Base-by-base conservation (phyloP, 2,329 filamentous ascomycete genomes). In the Pseudocercospora cruenta region DNA sequence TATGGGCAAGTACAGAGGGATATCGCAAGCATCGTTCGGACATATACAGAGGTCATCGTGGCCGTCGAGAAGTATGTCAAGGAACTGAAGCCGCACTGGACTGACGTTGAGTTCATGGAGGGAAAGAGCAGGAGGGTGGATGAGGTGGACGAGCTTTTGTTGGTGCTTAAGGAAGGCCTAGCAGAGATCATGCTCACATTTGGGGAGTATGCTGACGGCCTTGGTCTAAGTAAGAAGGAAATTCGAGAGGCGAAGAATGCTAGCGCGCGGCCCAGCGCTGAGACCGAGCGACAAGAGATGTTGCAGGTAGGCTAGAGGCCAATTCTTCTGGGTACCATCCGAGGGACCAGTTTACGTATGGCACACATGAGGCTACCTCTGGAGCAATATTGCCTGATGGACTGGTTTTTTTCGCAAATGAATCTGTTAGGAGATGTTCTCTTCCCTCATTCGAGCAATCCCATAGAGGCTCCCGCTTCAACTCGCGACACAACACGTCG, bases 1-100 rank as follows among this genome's bases (percentile, higher is more conserved):
- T 95, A 89, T 75, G 94, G 94, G 14, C 91, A 92, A 71, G 94
- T 96, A n/a, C 90, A 96, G 70, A 85, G 88, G 51, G 91, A 95
- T 69, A 88, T 98, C 1, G 87, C 91, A 0, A 81, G 80, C 58
- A 89, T 96, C 64, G 87, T 97, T 59, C 87, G 90, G 55, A 87
- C 88, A 1, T 87, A 96, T 67, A 94, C 92, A 0, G 72, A 78
- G 0, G 88, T 91, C 0, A 88, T 93, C 63, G 84, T 82, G 62
- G 88, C 88, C 70, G 81, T 97, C 3, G 90, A 96, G 73, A 80
- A 76, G 1, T 93, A 96, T 75, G 84, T 88, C 69, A 77, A 78
- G 7, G 79, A 73, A 2, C 80, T 90, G 51, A 83, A 87, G 1
- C 78, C 87, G 3, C 92, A 95, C 78, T 96, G 92, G 92, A 94